Conservation (phyloP, 257 asterid genomes). For the Scutellaria galericulata region DNA sequence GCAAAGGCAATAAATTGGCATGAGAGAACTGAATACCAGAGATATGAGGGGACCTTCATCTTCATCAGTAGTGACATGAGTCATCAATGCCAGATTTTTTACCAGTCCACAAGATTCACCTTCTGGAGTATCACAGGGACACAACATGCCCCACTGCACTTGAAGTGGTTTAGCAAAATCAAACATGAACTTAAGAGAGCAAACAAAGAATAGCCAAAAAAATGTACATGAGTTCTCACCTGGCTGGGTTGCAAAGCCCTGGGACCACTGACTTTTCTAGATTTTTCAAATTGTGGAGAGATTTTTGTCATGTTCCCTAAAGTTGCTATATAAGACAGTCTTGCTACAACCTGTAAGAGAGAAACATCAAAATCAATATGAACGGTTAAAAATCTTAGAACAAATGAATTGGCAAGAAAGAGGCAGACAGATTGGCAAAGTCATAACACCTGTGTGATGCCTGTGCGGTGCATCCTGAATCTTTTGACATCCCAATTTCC, state of each 20-base stretch:
- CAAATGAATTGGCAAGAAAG: background rate
- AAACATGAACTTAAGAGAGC: constrained; percentile 12
- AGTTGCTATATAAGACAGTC: constrained; percentile 83
- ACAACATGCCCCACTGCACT: constrained; percentile 95
- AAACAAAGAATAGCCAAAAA: constrained; percentile 10
- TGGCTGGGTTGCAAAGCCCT: constrained; percentile 98
- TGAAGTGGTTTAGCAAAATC: constrained; percentile 15
- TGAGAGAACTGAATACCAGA: constrained; percentile 57
- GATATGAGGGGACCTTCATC: constrained; percentile 82
- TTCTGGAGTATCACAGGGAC: constrained; percentile 99
- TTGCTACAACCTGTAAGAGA: constrained; percentile 60
- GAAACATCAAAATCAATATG: constrained; percentile 14
- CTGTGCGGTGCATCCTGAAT: constrained; percentile 83
- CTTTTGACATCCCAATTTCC: constrained; percentile 93
- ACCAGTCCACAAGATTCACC: constrained; percentile 98
- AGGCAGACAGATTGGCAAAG: constrained; percentile 13
- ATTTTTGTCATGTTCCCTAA: constrained; percentile 91
- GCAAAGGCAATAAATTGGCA: constrained; percentile 19
- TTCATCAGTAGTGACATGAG: constrained; percentile 97
- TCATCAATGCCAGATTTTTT: constrained; percentile 94
- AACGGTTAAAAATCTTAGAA: background rate
- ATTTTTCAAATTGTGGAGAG: constrained; percentile 84
- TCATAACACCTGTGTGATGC: constrained; percentile 87
- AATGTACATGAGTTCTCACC: constrained; percentile 47
- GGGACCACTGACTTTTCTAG: constrained; percentile 96